Evolutionary conservation across 2,329 filamentous ascomycete species (phyloP).

Genomic region (Colletotrichum eremochloae): DNA sequence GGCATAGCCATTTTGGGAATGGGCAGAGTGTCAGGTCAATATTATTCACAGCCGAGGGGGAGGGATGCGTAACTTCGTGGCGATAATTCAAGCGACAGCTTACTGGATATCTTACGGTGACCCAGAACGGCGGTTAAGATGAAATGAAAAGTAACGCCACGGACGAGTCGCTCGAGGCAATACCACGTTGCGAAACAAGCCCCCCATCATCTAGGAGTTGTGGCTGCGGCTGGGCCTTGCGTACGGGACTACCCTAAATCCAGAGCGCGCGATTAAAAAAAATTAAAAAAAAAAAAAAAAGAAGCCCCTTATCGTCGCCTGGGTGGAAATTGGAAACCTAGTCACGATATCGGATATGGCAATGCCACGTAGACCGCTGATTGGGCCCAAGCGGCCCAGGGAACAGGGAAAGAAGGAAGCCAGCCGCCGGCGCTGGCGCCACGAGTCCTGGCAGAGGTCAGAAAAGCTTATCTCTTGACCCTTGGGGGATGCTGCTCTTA

Average conservation of each 20-base stretch:
- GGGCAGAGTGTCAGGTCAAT: neutral
- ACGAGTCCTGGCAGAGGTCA: conserved; percentile 16
- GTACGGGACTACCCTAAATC: neutral
- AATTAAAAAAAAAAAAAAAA: neutral
- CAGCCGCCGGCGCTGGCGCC: conserved; percentile 5
- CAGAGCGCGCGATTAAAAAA: conserved; percentile 6
- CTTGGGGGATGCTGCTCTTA: neutral
- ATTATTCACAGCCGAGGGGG: neutral
- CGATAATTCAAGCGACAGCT: neutral
- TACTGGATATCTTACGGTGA: neutral
- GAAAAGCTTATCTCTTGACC: conserved; percentile 30
- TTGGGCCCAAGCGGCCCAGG: neutral
- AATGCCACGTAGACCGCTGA: neutral
- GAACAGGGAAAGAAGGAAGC: neutral
- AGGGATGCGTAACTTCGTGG: neutral
- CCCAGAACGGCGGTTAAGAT: conserved; percentile 20
- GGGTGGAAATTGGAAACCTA: conserved; percentile 26
- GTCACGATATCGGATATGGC: conserved; percentile 19
- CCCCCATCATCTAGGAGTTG: neutral
- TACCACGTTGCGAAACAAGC: conserved; percentile 14
- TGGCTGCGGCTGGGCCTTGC: neutral
- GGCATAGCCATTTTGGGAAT: neutral
- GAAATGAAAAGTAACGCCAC: conserved; percentile 31
- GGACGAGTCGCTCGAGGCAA: conserved; percentile 19
- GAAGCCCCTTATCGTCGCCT: conserved; percentile 10